These are phyloP conservation scores for Cubamyces sp. DNA, from an alignment of 768 basidiomycete genomes.

Conservation along the genomic window DNA sequence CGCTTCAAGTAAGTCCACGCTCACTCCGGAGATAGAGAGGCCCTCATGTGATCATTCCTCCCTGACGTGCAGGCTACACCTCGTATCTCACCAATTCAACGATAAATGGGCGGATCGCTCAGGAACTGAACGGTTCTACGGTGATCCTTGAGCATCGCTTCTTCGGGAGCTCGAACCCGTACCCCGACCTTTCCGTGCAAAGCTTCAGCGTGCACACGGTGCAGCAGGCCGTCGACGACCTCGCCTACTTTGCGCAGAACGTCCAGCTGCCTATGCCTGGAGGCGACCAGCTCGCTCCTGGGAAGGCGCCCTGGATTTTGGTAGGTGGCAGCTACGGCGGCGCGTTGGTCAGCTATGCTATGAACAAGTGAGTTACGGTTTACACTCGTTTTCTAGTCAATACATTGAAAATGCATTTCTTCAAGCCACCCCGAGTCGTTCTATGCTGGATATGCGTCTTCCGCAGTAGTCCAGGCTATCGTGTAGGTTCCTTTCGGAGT, in stretches of 20 bases:
- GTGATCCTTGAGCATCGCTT: slow-evolving; percentile 75
- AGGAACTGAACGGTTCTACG: slow-evolving; percentile 65
- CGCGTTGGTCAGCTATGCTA: slow-evolving; percentile 57
- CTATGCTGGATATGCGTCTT: slow-evolving; percentile 63
- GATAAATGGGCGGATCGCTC: slow-evolving; percentile 64
- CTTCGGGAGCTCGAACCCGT: slow-evolving; percentile 72
- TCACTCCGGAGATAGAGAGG: not conserved
- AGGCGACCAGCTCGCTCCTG: slow-evolving; percentile 59
- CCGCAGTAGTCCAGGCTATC: slow-evolving; percentile 63
- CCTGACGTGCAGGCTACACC: slow-evolving; percentile 29
- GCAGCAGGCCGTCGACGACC: slow-evolving; percentile 71
- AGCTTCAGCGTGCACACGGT: slow-evolving; percentile 63
- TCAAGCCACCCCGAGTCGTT: slow-evolving; percentile 58
- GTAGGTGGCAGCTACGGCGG: slow-evolving; percentile 45
- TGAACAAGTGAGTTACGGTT: slow-evolving; percentile 54
- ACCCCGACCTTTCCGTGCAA: slow-evolving; percentile 56
- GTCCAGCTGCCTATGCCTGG: slow-evolving; percentile 68
- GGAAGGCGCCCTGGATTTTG: slow-evolving; percentile 43
- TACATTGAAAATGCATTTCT: not conserved
- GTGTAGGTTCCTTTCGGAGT: slow-evolving; percentile 17
- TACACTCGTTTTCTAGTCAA: not conserved
- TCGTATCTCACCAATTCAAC: slow-evolving; percentile 63
- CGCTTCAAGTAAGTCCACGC: slow-evolving; percentile 43
- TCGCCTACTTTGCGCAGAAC: slow-evolving; percentile 67
- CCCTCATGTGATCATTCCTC: not conserved